Evolutionary conservation across 306 rosid species (phyloP).

Genomic region (Corylus americana): DNA sequence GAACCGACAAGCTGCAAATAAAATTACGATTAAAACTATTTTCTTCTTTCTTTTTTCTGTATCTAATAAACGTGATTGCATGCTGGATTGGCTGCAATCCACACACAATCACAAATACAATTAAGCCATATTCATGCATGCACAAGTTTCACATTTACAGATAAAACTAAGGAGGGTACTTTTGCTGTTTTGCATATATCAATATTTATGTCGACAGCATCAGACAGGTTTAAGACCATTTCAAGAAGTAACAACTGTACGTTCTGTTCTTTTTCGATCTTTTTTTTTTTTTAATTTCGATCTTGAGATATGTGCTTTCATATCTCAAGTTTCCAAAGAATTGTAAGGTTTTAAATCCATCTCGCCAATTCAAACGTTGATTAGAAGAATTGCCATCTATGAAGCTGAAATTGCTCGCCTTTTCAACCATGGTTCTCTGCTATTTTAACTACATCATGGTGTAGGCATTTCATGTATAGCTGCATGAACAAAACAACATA

Average conservation of each 20-base stretch:
- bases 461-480: neutral
- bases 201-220: neutral
- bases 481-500: neutral
- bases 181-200: neutral
- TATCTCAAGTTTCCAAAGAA: neutral
- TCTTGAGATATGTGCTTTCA: neutral
- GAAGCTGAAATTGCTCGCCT: neutral
- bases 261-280: neutral
- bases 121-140: neutral
- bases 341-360: neutral
- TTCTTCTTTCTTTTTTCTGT: neutral
- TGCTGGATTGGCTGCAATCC: neutral
- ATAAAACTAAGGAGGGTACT: neutral
- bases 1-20: neutral
- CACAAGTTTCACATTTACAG: neutral
- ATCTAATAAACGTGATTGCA: neutral
- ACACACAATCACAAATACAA: neutral
- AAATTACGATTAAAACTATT: neutral
- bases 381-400: neutral
- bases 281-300: neutral
- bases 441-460: neutral
- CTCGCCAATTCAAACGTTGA: neutral
- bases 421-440: neutral
- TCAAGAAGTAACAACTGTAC: neutral
- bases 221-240: neutral